phyloP scores from a whole-genome alignment of 2,329 filamentous ascomycete genomes.

The Phialophora verrucosa region DNA sequence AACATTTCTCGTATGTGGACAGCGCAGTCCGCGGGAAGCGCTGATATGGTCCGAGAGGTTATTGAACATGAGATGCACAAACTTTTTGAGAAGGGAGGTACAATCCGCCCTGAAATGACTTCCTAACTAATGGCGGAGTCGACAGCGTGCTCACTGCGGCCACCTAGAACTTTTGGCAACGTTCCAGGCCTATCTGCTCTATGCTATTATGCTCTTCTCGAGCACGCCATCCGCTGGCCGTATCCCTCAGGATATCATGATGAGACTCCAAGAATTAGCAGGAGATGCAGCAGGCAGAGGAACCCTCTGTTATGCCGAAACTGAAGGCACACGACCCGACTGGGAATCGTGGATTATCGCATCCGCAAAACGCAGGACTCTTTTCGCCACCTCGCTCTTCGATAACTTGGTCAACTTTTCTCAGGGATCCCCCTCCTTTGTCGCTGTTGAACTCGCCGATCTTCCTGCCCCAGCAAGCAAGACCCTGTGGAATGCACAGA shows the following conservation, averaged over 20 bases:
- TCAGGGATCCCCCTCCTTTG: conserved; percentile 54
- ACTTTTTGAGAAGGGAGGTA: conserved; percentile 41
- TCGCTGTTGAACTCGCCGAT: conserved; percentile 56
- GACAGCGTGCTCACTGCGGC: conserved; percentile 37
- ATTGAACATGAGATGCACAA: conserved; percentile 54
- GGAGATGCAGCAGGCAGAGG: conserved; percentile 49
- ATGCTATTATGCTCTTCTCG: conserved; percentile 58
- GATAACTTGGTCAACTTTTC: conserved; percentile 56
- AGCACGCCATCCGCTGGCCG: conserved; percentile 40
- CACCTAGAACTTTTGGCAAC: conserved; percentile 48
- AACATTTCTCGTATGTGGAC: conserved; percentile 51
- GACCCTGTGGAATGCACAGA: conserved; percentile 52
- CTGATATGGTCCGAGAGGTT: conserved; percentile 42
- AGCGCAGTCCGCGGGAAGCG: conserved; percentile 45
- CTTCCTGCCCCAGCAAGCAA: conserved; percentile 53
- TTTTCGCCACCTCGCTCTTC: conserved; percentile 61
- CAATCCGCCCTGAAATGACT: not conserved
- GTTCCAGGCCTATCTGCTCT: conserved; percentile 63
- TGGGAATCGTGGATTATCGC: conserved; percentile 63
- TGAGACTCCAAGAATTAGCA: conserved; percentile 59
- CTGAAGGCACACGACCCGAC: conserved; percentile 47
- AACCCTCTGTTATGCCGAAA: conserved; percentile 54
- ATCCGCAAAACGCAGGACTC: conserved; percentile 59
- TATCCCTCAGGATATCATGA: conserved; percentile 53
- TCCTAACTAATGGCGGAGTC: conserved; percentile 15